phyloP scores from a whole-genome alignment of 805 yeast species.

The Kurtzmaniella fragi region DNA sequence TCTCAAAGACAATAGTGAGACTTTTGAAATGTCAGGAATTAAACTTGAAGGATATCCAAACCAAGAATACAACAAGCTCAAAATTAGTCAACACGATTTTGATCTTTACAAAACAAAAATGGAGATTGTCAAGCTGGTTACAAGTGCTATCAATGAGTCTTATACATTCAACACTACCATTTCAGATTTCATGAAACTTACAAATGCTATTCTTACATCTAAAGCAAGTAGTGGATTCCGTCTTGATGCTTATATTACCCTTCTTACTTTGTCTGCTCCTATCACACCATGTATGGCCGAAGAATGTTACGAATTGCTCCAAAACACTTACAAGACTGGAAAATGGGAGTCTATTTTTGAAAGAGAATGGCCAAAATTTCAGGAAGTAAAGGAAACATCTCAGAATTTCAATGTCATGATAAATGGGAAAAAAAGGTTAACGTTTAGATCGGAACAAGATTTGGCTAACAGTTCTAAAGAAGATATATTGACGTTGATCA shows the following conservation, averaged over 20 bases:
- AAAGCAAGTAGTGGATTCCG: constrained; percentile 21
- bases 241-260: constrained; percentile 44
- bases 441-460: constrained; percentile 28
- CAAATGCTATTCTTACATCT: constrained; percentile 44
- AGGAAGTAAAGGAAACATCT: constrained; percentile 33
- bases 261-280: constrained; percentile 68
- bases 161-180: constrained; percentile 77
- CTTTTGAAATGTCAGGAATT: background rate
- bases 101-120: constrained; percentile 56
- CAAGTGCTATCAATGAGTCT: constrained; percentile 53
- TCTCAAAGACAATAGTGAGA: constrained; percentile 6
- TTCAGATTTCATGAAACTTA: constrained; percentile 84
- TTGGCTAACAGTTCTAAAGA: constrained; percentile 30
- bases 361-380: constrained; percentile 61
- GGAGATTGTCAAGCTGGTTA: constrained; percentile 41
- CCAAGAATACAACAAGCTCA: background rate
- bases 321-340: constrained; percentile 9
- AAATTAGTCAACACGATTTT: constrained; percentile 34
- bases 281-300: constrained; percentile 79
- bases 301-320: constrained; percentile 65
- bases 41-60: background rate
- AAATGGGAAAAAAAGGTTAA: constrained; percentile 65
- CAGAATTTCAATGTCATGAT: constrained; percentile 56
- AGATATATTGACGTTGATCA: constrained; percentile 31
- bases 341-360: constrained; percentile 48